Evolutionary conservation across 1,139 yeast genomes (phyloP), one percentile per base, ranked within the genome.

Genomic region (Candida glucosophila): DNA sequence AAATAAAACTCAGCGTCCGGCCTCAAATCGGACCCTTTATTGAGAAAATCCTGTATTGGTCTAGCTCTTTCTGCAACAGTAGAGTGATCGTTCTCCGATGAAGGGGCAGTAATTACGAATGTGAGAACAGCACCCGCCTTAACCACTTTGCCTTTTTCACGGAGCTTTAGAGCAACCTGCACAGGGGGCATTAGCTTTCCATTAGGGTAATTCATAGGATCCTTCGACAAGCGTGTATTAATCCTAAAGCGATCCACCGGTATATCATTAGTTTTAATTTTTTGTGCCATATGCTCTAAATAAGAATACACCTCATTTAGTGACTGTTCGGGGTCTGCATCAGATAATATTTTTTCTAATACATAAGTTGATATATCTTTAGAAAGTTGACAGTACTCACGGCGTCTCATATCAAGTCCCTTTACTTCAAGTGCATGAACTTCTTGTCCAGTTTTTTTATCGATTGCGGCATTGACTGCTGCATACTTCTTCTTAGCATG

Each of bases 401-500:
- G 83, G 54, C 98, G 85, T 49, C 75, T 77, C 94, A 92, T 79
- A 59, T 92, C 99, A 32, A 92, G 68, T 46, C 99, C 99, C 50
- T 90, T 92, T 18, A 90, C 95, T 51, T 90, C 97, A 37, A 90
- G 63, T 16, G 63, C 52, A 4, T 75, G 54, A 3, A 47, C 43
- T 40, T 72, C 82, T 29, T 67, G 58, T 2, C 69, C 72, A 20
- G 73, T 69, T 22, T 59, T 55, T 25, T 62, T 59, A 25, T 59
- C 57, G 16, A 70, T 60, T 11, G 65, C 49, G 23, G 70, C 58
- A 40, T 75, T 78, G 58, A 88, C 64, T 2, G 98, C 98, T 4
- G 99, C 99, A 49, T 92, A 92, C 57, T 92, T 92, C 74, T 92
- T 92, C 59, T 92, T 92, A n/a, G 95, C 86, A 49, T 86, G 95